Evolutionary conservation across 768 basidiomycete species (phyloP), one percentile per base, ranked within the genome.

Genomic region (Lepiota venenata): DNA sequence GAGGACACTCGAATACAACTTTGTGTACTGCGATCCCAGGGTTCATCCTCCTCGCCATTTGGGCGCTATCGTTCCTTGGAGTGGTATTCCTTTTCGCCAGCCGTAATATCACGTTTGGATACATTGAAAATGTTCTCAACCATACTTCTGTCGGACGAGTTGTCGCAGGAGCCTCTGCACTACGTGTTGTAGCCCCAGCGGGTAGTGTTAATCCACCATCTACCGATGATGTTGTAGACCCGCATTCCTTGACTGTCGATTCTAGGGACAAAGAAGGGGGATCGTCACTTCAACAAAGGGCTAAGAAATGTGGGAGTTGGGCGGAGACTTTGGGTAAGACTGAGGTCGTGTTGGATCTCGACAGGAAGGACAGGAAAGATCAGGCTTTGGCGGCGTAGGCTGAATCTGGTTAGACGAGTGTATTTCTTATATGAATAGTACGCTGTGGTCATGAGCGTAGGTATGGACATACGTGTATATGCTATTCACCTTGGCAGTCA

Each of bases 141-240:
- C 40, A 52, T 52, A 25, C 22, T n/a, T 41, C 49, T 4, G 39
- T 50, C n/a, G 49, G 49, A 3, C 38, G 39, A 4, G 49, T 50
- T 25, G 38, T 50, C 3, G 16, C 41, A 3, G 49, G 49, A 8
- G 27, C 38, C 14, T 39, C 49, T 14, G n/a, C 29, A 12, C 29
- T 50, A 14, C 49, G 38, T 3, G 49, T 40, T 50, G 32, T 8
- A 10, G 8, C 32, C 9, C 32, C 8, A 8, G 32, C 32, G 32
- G 32, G 32, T n/a, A n/a, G n/a, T 9, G 32, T 9, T 32, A 8
- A 11, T 3, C 6, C 32, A 32, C 9, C 10, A 32, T 8, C 2
- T 32, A 8, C 4, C 2, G 32, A 32, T 11, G 32, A 32, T 2
- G 9, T 9, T 9, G 7, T 12, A 36, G 40, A 29, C 22, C 27